Base-by-base conservation (phyloP, 2,329 filamentous ascomycete genomes). In the Dothiorella sarmentorum region DNA sequence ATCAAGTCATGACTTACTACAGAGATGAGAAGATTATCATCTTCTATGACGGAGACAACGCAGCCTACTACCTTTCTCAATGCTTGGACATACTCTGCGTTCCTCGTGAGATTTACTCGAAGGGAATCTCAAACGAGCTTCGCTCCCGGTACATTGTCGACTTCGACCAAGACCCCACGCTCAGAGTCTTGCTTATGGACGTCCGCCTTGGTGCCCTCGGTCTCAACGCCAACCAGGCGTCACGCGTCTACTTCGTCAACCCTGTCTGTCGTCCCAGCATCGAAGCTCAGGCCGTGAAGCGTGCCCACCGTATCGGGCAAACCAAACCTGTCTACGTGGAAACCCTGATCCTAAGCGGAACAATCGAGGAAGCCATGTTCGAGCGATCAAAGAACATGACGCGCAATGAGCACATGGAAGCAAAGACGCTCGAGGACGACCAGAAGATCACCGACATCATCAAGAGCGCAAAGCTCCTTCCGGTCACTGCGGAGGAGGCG, bases 201-300 rank as follows among this genome's bases (percentile, higher is more conserved):
- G 83, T 97, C n/a, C 85, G 84, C 1, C 90, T 94, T 68, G 92
- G 92, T 27, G 90, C 92, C 0, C 90, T 92, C 61, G 93, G 93
- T 0, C 79, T 97, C 0, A 92, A 97, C 68, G 85, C 97, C 71
- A 86, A 86, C 53, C 85, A 84, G 10, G 92, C 92, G 1, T 94
- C 89, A 4, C 80, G 93, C 2, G 87, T 97, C 9, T 95, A 91
- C 73, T 97, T 97, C 62, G 82, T 96, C 58, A 93, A 88, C 63
- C 92, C 93, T 0, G 90, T 96, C 11, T 87, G 94, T 69, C 89
- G 92, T 55, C 91, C 91, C 0, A 78, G 89, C 63, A 82, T 96
- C 0, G 90, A 96, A 70, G 91, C 89, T 1, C 93, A 97, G 71
- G 93, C 93, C 0, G 90, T 97, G 62, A 96, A 95, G 61, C 86